Evolutionary conservation across 345 rosid genomes (phyloP).

Genomic region (Populus pruinosa): DNA sequence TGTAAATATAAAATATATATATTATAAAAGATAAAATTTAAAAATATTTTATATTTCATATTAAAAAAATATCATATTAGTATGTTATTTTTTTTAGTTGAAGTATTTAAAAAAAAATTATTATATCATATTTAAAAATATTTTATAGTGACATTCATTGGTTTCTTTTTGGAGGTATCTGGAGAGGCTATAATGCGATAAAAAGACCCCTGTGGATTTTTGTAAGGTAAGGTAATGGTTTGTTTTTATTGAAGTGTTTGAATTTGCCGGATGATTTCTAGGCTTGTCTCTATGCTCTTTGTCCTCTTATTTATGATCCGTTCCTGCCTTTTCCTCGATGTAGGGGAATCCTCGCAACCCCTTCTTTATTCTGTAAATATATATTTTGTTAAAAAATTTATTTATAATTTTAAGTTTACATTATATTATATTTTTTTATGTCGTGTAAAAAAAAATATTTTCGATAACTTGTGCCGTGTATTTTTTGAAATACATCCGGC

Average conservation of each 20-base stretch:
- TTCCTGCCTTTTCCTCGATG: background rate
- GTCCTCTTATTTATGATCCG: constrained; percentile 2
- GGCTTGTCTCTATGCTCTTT: background rate
- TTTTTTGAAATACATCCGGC: no score
- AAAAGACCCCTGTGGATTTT: constrained; percentile 65
- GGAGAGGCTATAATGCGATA: constrained; percentile 87
- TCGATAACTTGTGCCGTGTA: no score
- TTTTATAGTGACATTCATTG: background rate
- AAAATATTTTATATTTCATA: rapidly evolving
- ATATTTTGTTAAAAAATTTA: no score
- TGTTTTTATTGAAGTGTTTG: background rate
- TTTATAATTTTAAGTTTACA: no score
- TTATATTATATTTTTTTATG: no score
- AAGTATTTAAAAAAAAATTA: no score
- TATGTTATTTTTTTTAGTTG: no score
- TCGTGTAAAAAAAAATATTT: no score
- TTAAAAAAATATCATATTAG: no score
- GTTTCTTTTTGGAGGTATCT: constrained; percentile 57
- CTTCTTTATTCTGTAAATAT: no score
- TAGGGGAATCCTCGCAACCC: constrained; percentile 51
- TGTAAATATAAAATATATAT: no score
- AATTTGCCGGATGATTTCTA: background rate
- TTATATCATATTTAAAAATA: rapidly evolving
- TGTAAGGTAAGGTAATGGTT: constrained; percentile 51
- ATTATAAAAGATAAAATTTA: no score